Evolutionary conservation across 208 protist genomes (phyloP).

Genomic region (Acanthamoeba royreba): DNA sequence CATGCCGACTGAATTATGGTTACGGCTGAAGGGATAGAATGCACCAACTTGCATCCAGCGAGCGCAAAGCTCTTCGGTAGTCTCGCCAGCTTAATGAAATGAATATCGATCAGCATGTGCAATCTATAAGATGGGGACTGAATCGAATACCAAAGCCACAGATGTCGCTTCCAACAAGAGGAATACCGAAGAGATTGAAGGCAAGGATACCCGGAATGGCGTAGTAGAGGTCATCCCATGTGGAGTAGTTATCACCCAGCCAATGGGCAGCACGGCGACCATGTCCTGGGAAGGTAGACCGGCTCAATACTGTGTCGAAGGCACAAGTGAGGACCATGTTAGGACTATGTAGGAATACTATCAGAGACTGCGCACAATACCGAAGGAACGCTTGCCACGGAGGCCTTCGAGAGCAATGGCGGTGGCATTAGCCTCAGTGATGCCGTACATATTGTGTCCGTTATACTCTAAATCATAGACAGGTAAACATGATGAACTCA

Average conservation of each 20-base stretch:
- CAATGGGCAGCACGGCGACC: slow-evolving; percentile 73
- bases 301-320: slow-evolving; percentile 56
- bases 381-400: slow-evolving; percentile 55
- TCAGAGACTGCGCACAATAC: too few relatives aligned
- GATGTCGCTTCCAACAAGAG: slow-evolving; percentile 84
- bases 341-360: slow-evolving; percentile 67
- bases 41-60: slow-evolving; percentile 84
- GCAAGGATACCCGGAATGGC: slow-evolving; percentile 82
- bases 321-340: background rate
- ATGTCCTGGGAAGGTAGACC: slow-evolving; percentile 57
- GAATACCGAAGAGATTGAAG: slow-evolving; percentile 79
- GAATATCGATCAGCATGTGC: background rate
- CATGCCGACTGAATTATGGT: slow-evolving; percentile 75
- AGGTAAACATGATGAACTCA: background rate
- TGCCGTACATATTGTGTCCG: slow-evolving; percentile 81
- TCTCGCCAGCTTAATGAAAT: slow-evolving; percentile 48
- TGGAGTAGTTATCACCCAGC: slow-evolving; percentile 65
- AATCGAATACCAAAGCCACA: slow-evolving; percentile 78
- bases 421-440: slow-evolving; percentile 67
- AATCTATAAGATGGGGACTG: background rate
- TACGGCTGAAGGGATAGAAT: slow-evolving; percentile 87
- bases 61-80: slow-evolving; percentile 82
- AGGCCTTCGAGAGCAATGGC: slow-evolving; percentile 47
- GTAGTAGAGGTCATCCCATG: slow-evolving; percentile 18
- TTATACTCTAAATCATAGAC: slow-evolving; percentile 69